Evolutionary conservation across 129 eudicot species (phyloP), one percentile per base, ranked within the genome.

Genomic region (Heracleum sosnowskyi): DNA sequence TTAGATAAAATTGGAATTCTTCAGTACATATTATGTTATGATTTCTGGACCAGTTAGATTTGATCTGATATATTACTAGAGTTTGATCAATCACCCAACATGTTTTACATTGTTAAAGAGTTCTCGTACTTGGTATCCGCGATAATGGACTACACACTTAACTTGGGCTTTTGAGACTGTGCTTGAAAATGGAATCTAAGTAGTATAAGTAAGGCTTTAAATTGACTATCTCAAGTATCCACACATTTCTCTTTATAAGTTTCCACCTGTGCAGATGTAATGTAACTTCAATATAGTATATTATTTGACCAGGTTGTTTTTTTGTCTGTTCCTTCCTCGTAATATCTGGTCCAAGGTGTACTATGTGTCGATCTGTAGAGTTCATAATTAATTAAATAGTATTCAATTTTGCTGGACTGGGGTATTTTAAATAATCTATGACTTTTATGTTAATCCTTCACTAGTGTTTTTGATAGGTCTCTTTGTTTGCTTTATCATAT

Each of bases 401-500:
- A 17, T 76, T 69, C 47, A 36, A 36, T 81, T 49, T 51, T 78
- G 37, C 74, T 76, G 69, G 57, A 29, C 76, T 42, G 51, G 51
- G 72, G n/a, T 79, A 57, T 81, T 79, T 78, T 69, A 66, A 44
- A 74, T 42, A 68, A n/a, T 81, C 81, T 77, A 78, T 77, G 41
- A 75, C 84, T 81, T 80, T 76, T 79, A 79, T 72, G 64, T 78
- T 80, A 81, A 84, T 79, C 45, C 81, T 84, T 85, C 81, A 77
- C 78, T 86, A 85, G 77, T 91, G 80, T 81, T 85, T 80, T 83
- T 91, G 88, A 80, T 96, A 94, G 98, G 86, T 91, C 73, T 91
- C 91, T 64, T 85, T 91, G 88, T 82, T 88, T 83, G 96, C 96
- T 74, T 93, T 88, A 76, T 85, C 93, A 20, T n/a, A n/a, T n/a